These are phyloP conservation scores for Vitis hybrid DNA, from an alignment of 177 flowering plant genomes.

Conservation along the genomic window DNA sequence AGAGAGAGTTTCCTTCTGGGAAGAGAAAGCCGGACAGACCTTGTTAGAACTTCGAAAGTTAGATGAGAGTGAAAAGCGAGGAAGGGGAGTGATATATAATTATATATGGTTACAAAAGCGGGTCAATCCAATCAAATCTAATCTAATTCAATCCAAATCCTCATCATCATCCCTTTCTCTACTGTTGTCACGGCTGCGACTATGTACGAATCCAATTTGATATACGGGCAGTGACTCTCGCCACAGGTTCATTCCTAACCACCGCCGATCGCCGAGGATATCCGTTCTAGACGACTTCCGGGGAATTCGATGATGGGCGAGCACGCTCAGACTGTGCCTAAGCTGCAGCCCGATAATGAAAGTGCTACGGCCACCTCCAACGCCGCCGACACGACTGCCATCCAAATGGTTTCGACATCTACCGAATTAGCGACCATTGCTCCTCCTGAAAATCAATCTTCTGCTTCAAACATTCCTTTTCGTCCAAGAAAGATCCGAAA, in stretches of 20 bases:
- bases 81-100: too few species aligned
- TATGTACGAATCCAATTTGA: too few species aligned
- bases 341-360: conserved; percentile 4
- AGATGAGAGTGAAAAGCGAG: too few species aligned
- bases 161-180: too few species aligned
- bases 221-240: too few species aligned
- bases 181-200: too few species aligned
- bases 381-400: conserved; percentile 11
- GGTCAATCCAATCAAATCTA: too few species aligned
- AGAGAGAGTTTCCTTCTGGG: too few species aligned
- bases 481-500: conserved; percentile 83
- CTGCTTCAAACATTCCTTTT: conserved; percentile 63
- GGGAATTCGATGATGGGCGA: conserved; percentile 9
- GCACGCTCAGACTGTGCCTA: conserved; percentile 7
- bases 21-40: too few species aligned
- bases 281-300: conserved; percentile 10
- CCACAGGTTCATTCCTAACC: neutral
- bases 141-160: too few species aligned
- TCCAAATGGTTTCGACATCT: neutral
- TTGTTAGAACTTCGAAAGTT: too few species aligned
- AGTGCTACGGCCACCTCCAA: conserved; percentile 2
- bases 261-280: conserved; percentile 16
- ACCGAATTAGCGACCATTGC: conserved; percentile 18
- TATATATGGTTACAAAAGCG: too few species aligned
- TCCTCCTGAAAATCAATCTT: conserved; percentile 27